Conservation (phyloP, 371 early-diverging fungal genomes). For the Dichotomocladium elegans region DNA sequence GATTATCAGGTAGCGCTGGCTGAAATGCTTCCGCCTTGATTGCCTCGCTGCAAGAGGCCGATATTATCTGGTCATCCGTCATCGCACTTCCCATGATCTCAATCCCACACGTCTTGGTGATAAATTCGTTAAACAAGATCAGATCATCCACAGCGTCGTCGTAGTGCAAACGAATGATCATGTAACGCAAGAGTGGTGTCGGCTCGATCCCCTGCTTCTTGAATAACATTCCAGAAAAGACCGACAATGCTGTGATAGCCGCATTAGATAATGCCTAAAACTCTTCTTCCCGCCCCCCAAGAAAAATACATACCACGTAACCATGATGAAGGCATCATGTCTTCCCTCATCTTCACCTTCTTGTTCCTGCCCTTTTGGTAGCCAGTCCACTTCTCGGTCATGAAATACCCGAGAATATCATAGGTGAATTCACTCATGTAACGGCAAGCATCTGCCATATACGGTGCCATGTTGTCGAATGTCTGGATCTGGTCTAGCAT, state of each 20-base stretch:
- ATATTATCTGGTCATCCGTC: conserved; percentile 57
- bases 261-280: too few species aligned
- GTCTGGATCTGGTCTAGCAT: conserved; percentile 77
- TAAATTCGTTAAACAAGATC: conserved; percentile 67
- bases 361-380: conserved; percentile 34
- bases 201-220: conserved; percentile 71
- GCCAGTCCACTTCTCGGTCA: conserved; percentile 69
- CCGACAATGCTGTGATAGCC: conserved; percentile 46
- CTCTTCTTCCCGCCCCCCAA: too few species aligned
- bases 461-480: conserved; percentile 82
- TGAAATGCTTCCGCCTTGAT: conserved; percentile 52
- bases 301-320: conserved; percentile 29
- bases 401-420: conserved; percentile 74
- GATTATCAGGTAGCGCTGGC: conserved; percentile 41
- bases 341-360: conserved; percentile 56
- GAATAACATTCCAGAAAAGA: conserved; percentile 70
- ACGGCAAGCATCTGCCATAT: conserved; percentile 83
- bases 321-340: conserved; percentile 52
- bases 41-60: conserved; percentile 68
- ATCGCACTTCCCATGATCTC: conserved; percentile 51
- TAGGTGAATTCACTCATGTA: conserved; percentile 82
- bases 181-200: conserved; percentile 59
- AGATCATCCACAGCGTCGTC: conserved; percentile 50
- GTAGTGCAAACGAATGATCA: conserved; percentile 58
- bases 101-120: conserved; percentile 73